Evolutionary conservation across 1,284 basidiomycete genomes (phyloP).

Genomic region (Ceratorhiza oryzae-sativae): DNA sequence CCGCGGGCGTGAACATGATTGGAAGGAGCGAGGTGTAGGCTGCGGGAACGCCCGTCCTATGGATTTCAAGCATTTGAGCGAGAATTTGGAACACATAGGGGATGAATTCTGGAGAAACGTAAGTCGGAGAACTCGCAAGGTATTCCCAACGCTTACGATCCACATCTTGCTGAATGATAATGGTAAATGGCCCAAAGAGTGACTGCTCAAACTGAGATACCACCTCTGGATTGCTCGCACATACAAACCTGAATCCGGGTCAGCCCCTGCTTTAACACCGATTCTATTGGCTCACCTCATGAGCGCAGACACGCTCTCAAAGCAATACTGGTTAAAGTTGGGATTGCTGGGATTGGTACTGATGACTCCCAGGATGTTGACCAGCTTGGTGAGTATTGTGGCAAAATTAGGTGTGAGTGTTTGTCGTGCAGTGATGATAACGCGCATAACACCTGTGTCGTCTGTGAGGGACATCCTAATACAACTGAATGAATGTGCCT

Average conservation of each 20-base stretch:
- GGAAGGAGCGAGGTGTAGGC: slow-evolving; percentile 83
- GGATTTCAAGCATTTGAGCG: slow-evolving; percentile 93
- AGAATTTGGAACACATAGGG: slow-evolving; percentile 98
- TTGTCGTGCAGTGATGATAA: slow-evolving; percentile 88
- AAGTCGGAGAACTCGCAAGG: not conserved
- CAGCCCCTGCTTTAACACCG: not conserved
- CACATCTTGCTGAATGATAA: slow-evolving; percentile 91
- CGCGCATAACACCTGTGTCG: slow-evolving; percentile 82
- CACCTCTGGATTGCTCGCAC: slow-evolving; percentile 69
- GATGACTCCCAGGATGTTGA: slow-evolving; percentile 84
- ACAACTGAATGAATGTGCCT: slow-evolving; percentile 47
- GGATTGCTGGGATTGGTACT: slow-evolving; percentile 98
- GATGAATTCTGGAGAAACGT: slow-evolving; percentile 76
- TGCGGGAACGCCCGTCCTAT: slow-evolving; percentile 68
- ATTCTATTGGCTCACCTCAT: slow-evolving; percentile 65
- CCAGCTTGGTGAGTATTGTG: slow-evolving; percentile 75
- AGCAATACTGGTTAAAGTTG: slow-evolving; percentile 96
- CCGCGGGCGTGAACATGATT: slow-evolving; percentile 83
- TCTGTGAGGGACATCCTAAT: not conserved
- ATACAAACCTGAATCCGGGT: slow-evolving; percentile 69
- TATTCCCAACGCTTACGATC: slow-evolving; percentile 68
- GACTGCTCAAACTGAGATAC: slow-evolving; percentile 80
- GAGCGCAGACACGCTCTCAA: slow-evolving; percentile 92
- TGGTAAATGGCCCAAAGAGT: slow-evolving; percentile 88
- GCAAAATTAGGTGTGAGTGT: slow-evolving; percentile 74